A percentile compares a stretch with the other conserved stretches of the same genome.
Evolutionary conservation across 306 rosid species (phyloP).

Genomic region (Erythrophleum fordii): DNA sequence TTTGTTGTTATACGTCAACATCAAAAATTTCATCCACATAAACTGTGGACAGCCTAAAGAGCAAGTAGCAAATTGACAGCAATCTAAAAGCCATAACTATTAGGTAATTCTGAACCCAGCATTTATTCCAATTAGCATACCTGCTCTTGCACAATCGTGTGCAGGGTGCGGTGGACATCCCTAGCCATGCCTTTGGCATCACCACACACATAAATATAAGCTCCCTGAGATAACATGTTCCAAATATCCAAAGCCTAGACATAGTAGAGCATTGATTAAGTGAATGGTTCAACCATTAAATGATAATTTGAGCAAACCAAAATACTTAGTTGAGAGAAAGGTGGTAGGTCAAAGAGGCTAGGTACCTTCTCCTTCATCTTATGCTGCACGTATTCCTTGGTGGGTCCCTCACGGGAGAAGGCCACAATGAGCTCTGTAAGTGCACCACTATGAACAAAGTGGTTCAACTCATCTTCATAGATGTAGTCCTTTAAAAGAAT

Average conservation of each 20-base stretch:
- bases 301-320: neutral
- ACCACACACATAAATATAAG: slow-evolving; percentile 89
- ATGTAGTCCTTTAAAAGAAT: slow-evolving; percentile 72
- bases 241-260: slow-evolving; percentile 90
- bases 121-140: slow-evolving; percentile 39
- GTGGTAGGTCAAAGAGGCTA: slow-evolving; percentile 3
- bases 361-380: slow-evolving; percentile 87
- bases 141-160: slow-evolving; percentile 83
- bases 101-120: neutral
- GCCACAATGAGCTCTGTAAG: slow-evolving; percentile 88
- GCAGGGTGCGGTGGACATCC: slow-evolving; percentile 94
- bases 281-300: neutral
- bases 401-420: slow-evolving; percentile 94
- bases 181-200: slow-evolving; percentile 99
- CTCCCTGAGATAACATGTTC: slow-evolving; percentile 84
- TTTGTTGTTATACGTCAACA: slow-evolving; percentile 12
- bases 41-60: slow-evolving; percentile 5
- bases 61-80: slow-evolving; percentile 20
- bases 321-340: neutral
- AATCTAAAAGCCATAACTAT: slow-evolving; percentile 1
- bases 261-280: slow-evolving; percentile 33
- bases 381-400: slow-evolving; percentile 95
- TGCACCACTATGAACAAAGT: slow-evolving; percentile 68
- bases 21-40: slow-evolving; percentile 4
- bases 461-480: slow-evolving; percentile 86